These are phyloP conservation scores for Penicillium occitanis DNA, from an alignment of 2,329 filamentous ascomycete species.

Conservation along the genomic window DNA sequence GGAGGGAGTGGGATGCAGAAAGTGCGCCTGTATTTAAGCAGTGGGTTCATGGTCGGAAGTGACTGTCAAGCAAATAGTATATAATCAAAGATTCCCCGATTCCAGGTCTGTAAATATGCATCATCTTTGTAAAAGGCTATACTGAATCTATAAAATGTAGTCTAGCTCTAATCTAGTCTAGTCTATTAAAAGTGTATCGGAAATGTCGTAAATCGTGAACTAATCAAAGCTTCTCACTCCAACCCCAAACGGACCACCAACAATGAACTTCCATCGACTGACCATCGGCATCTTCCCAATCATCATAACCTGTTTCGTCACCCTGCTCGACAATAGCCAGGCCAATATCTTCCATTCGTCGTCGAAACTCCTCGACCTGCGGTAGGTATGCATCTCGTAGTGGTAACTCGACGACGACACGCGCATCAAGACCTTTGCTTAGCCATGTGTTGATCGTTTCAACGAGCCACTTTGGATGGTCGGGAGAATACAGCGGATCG, in stretches of 20 bases:
- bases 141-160: neutral
- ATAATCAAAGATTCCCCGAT: neutral
- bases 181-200: neutral
- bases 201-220: conserved; percentile 1
- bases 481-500: conserved; percentile 82
- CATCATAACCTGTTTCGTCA: conserved; percentile 48
- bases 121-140: neutral
- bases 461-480: conserved; percentile 74
- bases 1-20: conserved; percentile 16
- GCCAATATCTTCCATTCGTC: conserved; percentile 58
- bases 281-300: conserved; percentile 48
- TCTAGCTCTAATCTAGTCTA: conserved; percentile 4
- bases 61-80: neutral
- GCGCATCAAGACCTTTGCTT: conserved; percentile 54
- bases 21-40: neutral
- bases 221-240: conserved; percentile 38
- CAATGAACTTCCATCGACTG: conserved; percentile 45
- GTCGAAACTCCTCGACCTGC: conserved; percentile 64
- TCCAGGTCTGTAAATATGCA: neutral
- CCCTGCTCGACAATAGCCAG: conserved; percentile 54
- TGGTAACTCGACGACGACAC: conserved; percentile 78
- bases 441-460: conserved; percentile 70
- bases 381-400: conserved; percentile 66
- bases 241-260: conserved; percentile 51
- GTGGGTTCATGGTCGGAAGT: neutral